Evolutionary conservation across 441 rosid species (phyloP).

Genomic region (Flueggea neowawraea): DNA sequence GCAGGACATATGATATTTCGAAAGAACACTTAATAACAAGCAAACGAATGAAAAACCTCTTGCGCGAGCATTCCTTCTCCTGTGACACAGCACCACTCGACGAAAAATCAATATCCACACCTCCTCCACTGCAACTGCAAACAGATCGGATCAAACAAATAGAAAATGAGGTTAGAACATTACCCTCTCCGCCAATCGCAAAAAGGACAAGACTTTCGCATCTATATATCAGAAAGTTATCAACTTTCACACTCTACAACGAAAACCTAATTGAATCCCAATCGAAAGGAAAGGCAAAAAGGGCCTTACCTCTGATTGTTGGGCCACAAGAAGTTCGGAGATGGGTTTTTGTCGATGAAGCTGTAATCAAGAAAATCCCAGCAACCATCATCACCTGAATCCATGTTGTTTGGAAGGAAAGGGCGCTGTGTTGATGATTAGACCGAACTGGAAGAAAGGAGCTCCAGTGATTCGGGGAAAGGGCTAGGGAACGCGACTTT

Average conservation of each 20-base stretch:
- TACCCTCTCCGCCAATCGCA: too few species aligned
- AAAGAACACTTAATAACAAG: background rate
- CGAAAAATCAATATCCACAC: slow-evolving; percentile 36
- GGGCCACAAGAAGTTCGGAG: slow-evolving; percentile 30
- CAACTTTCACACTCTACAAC: too few species aligned
- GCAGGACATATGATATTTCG: too few species aligned
- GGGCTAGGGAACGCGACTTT: too few species aligned
- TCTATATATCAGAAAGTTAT: too few species aligned
- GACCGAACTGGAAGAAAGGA: too few species aligned
- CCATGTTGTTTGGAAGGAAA: too few species aligned
- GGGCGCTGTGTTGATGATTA: too few species aligned
- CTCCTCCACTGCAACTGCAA: slow-evolving; percentile 12
- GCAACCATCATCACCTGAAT: slow-evolving; percentile 22
- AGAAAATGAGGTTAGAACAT: background rate
- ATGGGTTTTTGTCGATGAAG: slow-evolving; percentile 28
- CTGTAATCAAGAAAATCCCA: slow-evolving; percentile 56
- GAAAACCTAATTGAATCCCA: slow-evolving; percentile 3
- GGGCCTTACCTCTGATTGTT: slow-evolving; percentile 17
- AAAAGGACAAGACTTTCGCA: background rate
- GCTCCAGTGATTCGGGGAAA: too few species aligned
- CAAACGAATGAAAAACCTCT: slow-evolving; percentile 42
- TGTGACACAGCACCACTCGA: slow-evolving; percentile 27
- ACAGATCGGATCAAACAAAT: background rate
- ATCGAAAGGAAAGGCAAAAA: too few species aligned
- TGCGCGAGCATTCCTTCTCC: slow-evolving; percentile 42